These are phyloP conservation scores for Pseudofabraea citricarpa DNA, from an alignment of 2,329 filamentous ascomycete species.

Conservation along the genomic window DNA sequence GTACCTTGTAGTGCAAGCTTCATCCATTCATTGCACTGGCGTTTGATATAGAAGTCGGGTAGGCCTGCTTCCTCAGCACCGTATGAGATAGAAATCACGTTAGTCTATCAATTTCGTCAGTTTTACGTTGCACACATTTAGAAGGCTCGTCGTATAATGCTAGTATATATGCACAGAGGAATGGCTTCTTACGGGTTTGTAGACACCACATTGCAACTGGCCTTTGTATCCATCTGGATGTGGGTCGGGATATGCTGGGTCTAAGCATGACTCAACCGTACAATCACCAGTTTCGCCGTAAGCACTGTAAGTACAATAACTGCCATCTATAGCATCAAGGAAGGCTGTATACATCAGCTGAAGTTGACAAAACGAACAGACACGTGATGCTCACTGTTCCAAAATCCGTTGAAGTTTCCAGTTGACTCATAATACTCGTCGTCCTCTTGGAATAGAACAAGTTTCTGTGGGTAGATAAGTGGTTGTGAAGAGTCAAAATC, in stretches of 20 bases:
- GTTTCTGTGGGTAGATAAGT: slow-evolving; percentile 43
- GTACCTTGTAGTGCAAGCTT: slow-evolving; percentile 44
- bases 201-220: slow-evolving; percentile 40
- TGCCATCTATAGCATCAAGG: slow-evolving; percentile 41
- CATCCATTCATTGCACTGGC: slow-evolving; percentile 45
- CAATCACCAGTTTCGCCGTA: slow-evolving; percentile 45
- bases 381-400: slow-evolving; percentile 45
- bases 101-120: too few relatives aligned
- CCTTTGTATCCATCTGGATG: slow-evolving; percentile 45
- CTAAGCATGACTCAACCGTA: slow-evolving; percentile 31
- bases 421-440: slow-evolving; percentile 20
- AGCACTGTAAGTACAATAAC: slow-evolving; percentile 43
- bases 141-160: too few relatives aligned
- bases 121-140: too few relatives aligned
- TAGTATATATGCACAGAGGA: too few relatives aligned
- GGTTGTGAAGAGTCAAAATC: slow-evolving; percentile 42
- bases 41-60: slow-evolving; percentile 47
- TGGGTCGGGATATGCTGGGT: slow-evolving; percentile 46
- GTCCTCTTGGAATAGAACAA: slow-evolving; percentile 38
- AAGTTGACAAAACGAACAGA: slow-evolving; percentile 27
- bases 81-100: slow-evolving; percentile 51
- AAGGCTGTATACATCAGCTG: slow-evolving; percentile 40
- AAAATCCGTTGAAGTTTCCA: slow-evolving; percentile 17
- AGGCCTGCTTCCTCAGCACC: slow-evolving; percentile 45
- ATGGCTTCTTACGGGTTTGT: too few relatives aligned